Evolutionary conservation across 75 land plant genomes (phyloP), one percentile per base, ranked within the genome.

Genomic region (Pinus tabuliformis): DNA sequence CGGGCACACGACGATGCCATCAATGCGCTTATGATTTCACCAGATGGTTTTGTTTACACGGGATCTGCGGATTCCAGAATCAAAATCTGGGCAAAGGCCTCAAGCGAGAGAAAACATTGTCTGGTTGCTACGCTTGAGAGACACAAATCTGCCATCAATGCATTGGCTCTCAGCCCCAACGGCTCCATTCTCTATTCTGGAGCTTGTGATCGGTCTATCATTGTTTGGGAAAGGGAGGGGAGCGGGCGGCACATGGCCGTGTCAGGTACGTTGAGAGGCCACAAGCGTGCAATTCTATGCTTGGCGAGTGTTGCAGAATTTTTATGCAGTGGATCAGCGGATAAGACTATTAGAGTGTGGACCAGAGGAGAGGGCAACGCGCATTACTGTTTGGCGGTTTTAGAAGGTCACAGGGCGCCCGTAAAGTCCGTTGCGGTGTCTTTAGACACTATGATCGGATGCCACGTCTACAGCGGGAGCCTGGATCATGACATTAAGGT

Each of bases 161-260:
- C 97, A 0, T 70, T 94, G 52, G 92, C 83, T 12, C 78, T 94
- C 59, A 61, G 81, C 78, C 61, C 14, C 6, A 87, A 80, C 72
- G 90, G 86, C 3, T 14, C 65, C 22, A 21, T 87, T 8, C 84
- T 92, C 59, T 49, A 49, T 2, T 49, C 54, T 49, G 54, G 12
- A 14, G 82, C 85, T 4, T 59, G 87, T 28, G 95, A 94, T 76
- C 79, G 85, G 54, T 77, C 83, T 54, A 83, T 94, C 45, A 64
- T 82, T 54, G 92, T 90, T 30, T 94, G 95, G 97, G 84, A 86
- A 78, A 88, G 81, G 74, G 84, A 80, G 75, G 78, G 78, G 33
- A 83, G 78, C 62, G 54, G 13, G 54, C 12, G 2, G 54, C 54
- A 49, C 54, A 49, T 49, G 54, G 11, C 11, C 54, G 54, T 49